Evolutionary conservation across 305 asterid genomes (phyloP).

Genomic region (Plantago lanceolata): DNA sequence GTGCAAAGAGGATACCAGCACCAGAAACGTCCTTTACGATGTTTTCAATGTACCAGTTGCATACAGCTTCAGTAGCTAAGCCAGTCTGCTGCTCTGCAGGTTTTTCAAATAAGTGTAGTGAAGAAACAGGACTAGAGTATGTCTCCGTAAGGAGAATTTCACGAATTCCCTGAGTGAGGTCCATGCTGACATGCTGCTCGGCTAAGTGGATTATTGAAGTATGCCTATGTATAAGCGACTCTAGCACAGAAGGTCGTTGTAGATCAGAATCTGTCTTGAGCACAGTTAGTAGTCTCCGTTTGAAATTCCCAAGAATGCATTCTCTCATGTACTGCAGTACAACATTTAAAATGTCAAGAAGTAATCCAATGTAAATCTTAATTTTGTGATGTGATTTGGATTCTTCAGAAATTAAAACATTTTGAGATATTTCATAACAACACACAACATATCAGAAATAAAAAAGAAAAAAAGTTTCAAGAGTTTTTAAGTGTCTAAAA

Average conservation of each 20-base stretch:
- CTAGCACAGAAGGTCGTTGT: slow-evolving; percentile 88
- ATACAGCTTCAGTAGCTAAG: slow-evolving; percentile 83
- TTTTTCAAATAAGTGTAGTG: slow-evolving; percentile 88
- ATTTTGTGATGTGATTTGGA: background rate
- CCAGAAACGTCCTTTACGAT: slow-evolving; percentile 86
- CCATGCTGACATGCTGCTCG: slow-evolving; percentile 99
- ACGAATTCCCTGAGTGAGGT: slow-evolving; percentile 88
- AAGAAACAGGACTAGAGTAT: slow-evolving; percentile 93
- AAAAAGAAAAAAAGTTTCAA: no score
- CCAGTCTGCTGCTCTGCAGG: slow-evolving; percentile 77
- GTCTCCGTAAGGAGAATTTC: slow-evolving; percentile 90
- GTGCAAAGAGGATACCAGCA: slow-evolving; percentile 87
- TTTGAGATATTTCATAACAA: background rate
- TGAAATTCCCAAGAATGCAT: slow-evolving; percentile 92
- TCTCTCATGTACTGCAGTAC: slow-evolving; percentile 95
- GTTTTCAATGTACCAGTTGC: slow-evolving; percentile 94
- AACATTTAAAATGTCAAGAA: slow-evolving; percentile 15
- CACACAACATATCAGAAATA: no score
- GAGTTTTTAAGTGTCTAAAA: no score
- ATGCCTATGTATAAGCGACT: slow-evolving; percentile 80
- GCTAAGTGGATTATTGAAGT: slow-evolving; percentile 83
- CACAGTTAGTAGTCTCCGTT: slow-evolving; percentile 82
- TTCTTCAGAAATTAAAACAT: background rate
- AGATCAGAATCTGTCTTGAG: slow-evolving; percentile 89
- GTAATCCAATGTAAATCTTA: background rate